phyloP scores from a whole-genome alignment of 441 rosid genomes.

The Mallotus repandus region DNA sequence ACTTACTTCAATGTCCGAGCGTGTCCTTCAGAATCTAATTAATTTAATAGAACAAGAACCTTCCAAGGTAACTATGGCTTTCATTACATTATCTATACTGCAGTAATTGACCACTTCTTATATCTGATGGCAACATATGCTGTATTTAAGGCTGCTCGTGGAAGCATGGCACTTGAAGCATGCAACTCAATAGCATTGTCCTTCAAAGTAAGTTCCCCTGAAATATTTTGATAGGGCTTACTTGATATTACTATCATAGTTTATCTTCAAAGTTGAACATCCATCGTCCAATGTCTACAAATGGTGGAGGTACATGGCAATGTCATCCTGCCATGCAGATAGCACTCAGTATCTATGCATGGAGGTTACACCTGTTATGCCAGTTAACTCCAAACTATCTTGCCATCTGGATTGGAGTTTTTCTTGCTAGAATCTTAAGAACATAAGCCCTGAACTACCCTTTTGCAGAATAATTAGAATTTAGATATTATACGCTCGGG shows the following conservation, averaged over 20 bases:
- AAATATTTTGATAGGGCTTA: slow-evolving; percentile 6
- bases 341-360: neutral
- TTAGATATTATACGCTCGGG: neutral
- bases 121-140: slow-evolving; percentile 25
- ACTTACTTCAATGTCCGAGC: slow-evolving; percentile 42
- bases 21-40: slow-evolving; percentile 48
- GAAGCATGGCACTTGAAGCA: slow-evolving; percentile 85
- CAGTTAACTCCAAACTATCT: neutral
- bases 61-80: slow-evolving; percentile 46
- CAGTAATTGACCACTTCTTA: neutral
- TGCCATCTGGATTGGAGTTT: neutral
- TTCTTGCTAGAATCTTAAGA: neutral
- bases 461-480: neutral
- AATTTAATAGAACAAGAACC: slow-evolving; percentile 60
- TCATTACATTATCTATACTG: neutral
- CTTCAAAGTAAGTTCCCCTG: slow-evolving; percentile 46
- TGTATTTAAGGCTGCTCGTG: slow-evolving; percentile 53
- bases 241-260: slow-evolving; percentile 1
- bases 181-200: slow-evolving; percentile 77
- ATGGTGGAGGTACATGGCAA: neutral
- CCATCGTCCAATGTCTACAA: neutral
- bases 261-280: neutral
- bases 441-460: neutral
- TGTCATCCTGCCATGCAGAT: neutral
- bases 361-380: neutral